phyloP scores from a whole-genome alignment of 23 red algal species.

The Gracilariopsis chorda region DNA sequence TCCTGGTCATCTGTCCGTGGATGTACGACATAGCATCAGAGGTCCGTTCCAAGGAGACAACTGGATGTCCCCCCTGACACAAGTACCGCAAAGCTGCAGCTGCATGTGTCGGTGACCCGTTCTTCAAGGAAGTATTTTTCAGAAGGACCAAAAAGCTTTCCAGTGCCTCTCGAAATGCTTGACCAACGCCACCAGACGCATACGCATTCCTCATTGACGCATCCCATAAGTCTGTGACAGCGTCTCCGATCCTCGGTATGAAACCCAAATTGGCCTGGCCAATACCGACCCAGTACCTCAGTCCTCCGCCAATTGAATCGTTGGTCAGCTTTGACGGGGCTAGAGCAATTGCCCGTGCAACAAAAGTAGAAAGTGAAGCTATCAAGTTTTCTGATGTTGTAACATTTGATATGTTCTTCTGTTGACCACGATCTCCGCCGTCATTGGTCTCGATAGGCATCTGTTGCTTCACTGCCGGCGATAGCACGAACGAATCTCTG shows the following conservation, averaged over 20 bases:
- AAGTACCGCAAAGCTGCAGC: conserved; percentile 53
- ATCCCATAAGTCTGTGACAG: conserved; percentile 69
- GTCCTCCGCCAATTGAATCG: conserved; percentile 49
- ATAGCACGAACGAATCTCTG: background rate
- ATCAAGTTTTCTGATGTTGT: conserved; percentile 40
- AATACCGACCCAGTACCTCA: conserved; percentile 66
- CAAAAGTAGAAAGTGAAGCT: conserved; percentile 36
- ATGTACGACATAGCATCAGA: conserved; percentile 39
- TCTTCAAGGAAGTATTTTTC: conserved; percentile 10
- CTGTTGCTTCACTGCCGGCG: background rate
- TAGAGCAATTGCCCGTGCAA: conserved; percentile 39
- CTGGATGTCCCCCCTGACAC: conserved; percentile 42
- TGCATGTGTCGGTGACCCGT: conserved; percentile 50
- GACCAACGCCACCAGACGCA: conserved; percentile 47
- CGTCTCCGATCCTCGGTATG: conserved; percentile 54
- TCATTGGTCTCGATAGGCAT: background rate
- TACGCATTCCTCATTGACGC: conserved; percentile 58
- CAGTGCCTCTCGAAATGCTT: conserved; percentile 52
- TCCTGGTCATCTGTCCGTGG: background rate
- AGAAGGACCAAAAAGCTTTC: conserved; percentile 45
- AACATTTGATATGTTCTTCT: background rate
- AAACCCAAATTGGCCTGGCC: conserved; percentile 42
- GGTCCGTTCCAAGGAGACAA: conserved; percentile 51
- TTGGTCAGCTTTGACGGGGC: conserved; percentile 62
- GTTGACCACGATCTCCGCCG: background rate